Percentiles rank a stretch among this genome's conserved stretches.
phyloP scores from a whole-genome alignment of 2,329 filamentous ascomycete genomes.

The Dactylellina parvicollis region DNA sequence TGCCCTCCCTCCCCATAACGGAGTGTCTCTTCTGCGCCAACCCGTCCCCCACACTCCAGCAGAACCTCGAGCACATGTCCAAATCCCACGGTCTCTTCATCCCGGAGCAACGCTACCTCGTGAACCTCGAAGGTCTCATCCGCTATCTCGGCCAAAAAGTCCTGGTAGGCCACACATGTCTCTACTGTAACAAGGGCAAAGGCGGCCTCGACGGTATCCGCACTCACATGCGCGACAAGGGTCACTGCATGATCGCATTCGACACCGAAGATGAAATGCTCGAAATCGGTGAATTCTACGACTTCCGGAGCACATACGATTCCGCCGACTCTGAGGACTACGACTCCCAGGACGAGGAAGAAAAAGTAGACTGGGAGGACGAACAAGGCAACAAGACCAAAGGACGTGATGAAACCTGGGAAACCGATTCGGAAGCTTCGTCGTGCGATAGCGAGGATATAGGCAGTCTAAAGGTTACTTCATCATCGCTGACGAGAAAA shows the following conservation, averaged over 20 bases:
- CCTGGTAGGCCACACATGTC: constrained; percentile 80
- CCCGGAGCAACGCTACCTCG: constrained; percentile 84
- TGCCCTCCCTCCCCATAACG: constrained; percentile 46
- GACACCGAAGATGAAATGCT: constrained; percentile 87
- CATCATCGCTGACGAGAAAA: constrained; percentile 1
- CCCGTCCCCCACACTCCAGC: constrained; percentile 76
- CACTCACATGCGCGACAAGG: constrained; percentile 96
- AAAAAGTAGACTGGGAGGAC: constrained; percentile 66
- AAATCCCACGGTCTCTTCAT: constrained; percentile 95
- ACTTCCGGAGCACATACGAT: constrained; percentile 94
- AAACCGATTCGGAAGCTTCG: constrained; percentile 91
- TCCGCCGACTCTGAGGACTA: constrained; percentile 72
- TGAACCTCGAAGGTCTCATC: constrained; percentile 82
- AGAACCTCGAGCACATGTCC: constrained; percentile 89
- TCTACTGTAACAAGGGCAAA: constrained; percentile 86
- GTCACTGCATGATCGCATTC: constrained; percentile 96
- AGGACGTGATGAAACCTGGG: constrained; percentile 81
- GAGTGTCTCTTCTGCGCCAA: constrained; percentile 92
- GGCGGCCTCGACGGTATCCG: constrained; percentile 82
- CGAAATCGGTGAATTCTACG: constrained; percentile 95
- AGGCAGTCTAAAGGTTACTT: constrained; percentile 17
- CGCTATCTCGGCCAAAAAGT: constrained; percentile 82
- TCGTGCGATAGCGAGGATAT: constrained; percentile 37
- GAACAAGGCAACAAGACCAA: constrained; percentile 64
- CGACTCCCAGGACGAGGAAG: constrained; percentile 67